A percentile compares a stretch with the other conserved stretches of the same genome.
phyloP scores from a whole-genome alignment of 352 stramenopile species.

The Globisporangium uncinulatum region DNA sequence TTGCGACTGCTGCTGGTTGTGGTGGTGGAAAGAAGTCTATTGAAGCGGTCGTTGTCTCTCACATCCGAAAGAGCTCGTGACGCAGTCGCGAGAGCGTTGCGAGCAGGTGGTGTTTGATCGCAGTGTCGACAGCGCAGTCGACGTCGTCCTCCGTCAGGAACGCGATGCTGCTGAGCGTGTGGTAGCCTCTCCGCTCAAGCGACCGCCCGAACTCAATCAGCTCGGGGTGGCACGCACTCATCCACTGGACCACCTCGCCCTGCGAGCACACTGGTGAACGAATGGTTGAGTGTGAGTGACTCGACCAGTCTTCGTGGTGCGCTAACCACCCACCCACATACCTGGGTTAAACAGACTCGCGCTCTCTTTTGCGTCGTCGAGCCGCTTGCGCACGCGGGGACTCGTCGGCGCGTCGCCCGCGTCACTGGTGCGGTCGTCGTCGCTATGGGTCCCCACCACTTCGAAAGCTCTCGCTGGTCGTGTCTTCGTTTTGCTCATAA shows the following conservation, averaged over 20 bases:
- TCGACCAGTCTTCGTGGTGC: not conserved
- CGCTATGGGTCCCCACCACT: too few species aligned
- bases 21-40: too few species aligned
- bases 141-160: constrained; percentile 78
- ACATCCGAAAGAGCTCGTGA: constrained; percentile 83
- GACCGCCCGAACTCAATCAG: constrained; percentile 51
- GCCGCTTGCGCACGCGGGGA: constrained; percentile 55
- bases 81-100: constrained; percentile 59
- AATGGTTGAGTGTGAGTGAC: not conserved
- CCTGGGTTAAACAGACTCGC: constrained; percentile 63
- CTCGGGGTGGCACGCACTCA: constrained; percentile 66
- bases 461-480: too few species aligned
- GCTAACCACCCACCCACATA: constrained; percentile 7
- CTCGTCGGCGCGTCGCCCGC: constrained; percentile 20
- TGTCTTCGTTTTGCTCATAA: too few species aligned
- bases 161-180: constrained; percentile 72
- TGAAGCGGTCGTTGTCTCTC: constrained; percentile 9
- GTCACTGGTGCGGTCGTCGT: too few species aligned
- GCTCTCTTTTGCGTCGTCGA: constrained; percentile 76
- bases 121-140: constrained; percentile 21
- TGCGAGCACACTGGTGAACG: constrained; percentile 54
- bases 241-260: constrained; percentile 80
- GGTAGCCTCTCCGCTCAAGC: constrained; percentile 62
- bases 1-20: too few species aligned
- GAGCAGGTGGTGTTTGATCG: constrained; percentile 47